Evolutionary conservation across 306 rosid species (phyloP), one percentile per base, ranked within the genome.

Genomic region (Heteromeles arbutifolia): DNA sequence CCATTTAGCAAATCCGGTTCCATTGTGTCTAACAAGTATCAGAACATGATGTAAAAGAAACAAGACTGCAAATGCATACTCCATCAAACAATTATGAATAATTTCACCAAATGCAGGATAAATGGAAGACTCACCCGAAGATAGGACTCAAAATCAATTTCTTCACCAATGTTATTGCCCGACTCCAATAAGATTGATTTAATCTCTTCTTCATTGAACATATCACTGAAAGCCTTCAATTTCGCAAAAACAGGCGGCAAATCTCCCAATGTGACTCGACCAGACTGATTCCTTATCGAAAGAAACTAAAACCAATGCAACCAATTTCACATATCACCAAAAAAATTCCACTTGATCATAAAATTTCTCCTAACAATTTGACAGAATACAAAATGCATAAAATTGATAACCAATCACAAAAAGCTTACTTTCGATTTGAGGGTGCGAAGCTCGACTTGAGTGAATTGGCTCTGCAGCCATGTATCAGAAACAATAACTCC

Each of bases 371-470:
- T 19, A 10, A 3, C 5, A 34, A 52, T 50, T 22, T 31, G 62
- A 64, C 39, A 3, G 26, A 71, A 52, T 26, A 1, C n/a, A 53
- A 74, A 44, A 37, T 21, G 24, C 31, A 53, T 18, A 43, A 14
- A 32, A 44, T 19, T 18, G 69, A n/a, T 62, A 66, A 19, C 14
- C 6, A 52, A 76, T 8, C 50, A 77, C 2, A 6, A 4, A 65
- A 69, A 37, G 78, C 91, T 53, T 77, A 92, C 99, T 76, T 84
- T 96, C 57, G 98, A 87, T 88, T 96, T 96, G 83, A 96, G 93
- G 67, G 96, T 85, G 28, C 99, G 90, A 73, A 96, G 97, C 84
- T 92, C 99, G 76, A 96, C 99, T 92, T 96, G 99, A 57, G 99
- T 96, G 92, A 96, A 96, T 83, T 92, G 98, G 87, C 92, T 87